phyloP scores from a whole-genome alignment of 2,329 filamentous ascomycete species.

The Alternaria sp. region DNA sequence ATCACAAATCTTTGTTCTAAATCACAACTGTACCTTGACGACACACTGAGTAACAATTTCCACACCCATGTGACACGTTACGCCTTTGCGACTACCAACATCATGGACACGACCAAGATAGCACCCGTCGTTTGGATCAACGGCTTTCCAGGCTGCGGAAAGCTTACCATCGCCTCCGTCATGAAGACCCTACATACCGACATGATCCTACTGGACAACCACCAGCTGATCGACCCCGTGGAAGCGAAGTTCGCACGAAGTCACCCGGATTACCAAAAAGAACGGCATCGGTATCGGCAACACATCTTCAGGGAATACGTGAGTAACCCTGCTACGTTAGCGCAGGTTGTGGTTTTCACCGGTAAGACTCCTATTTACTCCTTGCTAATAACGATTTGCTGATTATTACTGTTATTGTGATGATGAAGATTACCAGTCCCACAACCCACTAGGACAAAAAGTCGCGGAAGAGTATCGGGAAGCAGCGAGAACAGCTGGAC shows the following conservation, averaged over 20 bases:
- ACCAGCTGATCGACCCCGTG: neutral
- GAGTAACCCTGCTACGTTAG: neutral
- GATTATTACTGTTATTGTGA: neutral
- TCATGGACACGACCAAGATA: neutral
- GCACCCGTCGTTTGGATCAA: neutral
- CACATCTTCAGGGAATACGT: neutral
- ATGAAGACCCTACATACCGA: neutral
- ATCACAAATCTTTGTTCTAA: neutral
- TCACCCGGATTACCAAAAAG: neutral
- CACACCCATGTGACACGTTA: neutral
- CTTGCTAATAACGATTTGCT: neutral
- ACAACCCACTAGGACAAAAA: neutral
- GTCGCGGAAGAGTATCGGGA: neutral
- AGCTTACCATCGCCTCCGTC: neutral
- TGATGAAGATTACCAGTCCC: neutral
- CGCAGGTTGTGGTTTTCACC: neutral
- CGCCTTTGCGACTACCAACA: neutral
- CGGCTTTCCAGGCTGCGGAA: neutral
- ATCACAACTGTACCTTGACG: neutral
- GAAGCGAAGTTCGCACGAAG: neutral
- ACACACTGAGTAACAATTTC: neutral
- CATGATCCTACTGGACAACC: neutral
- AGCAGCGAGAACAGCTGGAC: neutral
- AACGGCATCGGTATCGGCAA: neutral
- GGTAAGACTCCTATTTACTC: neutral